Base-by-base conservation (phyloP, 2,329 filamentous ascomycete species). In the Aspergillus fructus region DNA sequence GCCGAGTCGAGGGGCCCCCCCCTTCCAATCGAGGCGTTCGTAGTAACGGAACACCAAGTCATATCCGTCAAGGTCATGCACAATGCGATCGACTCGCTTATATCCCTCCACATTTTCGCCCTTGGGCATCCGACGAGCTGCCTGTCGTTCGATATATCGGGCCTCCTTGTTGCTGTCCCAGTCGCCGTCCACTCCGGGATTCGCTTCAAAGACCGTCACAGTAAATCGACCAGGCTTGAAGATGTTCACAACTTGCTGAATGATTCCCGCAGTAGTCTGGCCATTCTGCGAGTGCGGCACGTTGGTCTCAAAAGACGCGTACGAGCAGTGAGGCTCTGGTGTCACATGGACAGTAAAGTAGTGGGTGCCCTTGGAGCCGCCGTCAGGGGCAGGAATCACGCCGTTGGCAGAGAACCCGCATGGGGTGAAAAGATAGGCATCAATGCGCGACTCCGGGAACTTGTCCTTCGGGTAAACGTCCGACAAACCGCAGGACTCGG, bases 331-430 rank as follows among this genome's bases (percentile, higher is more conserved):
- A 13, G 93, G 91, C 81, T 99, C 94, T 0, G 94, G 94, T 0
- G 94, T 99, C 64, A 99, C 94, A 71, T 99, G 94, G 23, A 99
- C 94, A 1, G 93, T 99, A 78, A 97, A 99, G 79, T 99, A 99
- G 77, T 97, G 92, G 41, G 85, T 89, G 4, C 83, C 55, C 17
- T 34, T 79, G 52, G 80, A 81, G 39, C 73, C 74, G 59, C 81
- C 79, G 13, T 83, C 79, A 0, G 90, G 87, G 49, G 91, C 88
- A 6, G 94, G 94, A 42, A 99, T 85, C 19, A 99, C 93, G 53
- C 92, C 94, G 70, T 99, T 99, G 73, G 94, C 94, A 6, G 93
- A 97, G 77, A 96, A 99, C 58, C 94, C 94, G 70, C 94, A 99
- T 0, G 94, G 94, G 1, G 90, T 92, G 80, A 99, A 99, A 54